Evolutionary conservation across 495 filamentous ascomycete genomes (phyloP).

Genomic region (Terfezia claveryi): DNA sequence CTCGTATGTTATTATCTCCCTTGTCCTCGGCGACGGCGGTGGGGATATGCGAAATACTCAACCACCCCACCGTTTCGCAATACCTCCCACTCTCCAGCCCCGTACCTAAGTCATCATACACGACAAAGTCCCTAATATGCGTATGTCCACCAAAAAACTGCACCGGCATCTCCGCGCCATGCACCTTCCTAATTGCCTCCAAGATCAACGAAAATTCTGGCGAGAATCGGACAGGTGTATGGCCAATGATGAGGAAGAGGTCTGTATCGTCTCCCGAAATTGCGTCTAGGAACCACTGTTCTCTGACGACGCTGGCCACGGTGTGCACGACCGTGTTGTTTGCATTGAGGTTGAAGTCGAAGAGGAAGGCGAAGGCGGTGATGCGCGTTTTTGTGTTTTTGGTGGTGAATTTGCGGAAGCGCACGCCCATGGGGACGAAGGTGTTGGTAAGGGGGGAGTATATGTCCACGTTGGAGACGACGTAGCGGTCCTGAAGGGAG

Average conservation of each 20-base stretch:
- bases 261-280: conserved; percentile 63
- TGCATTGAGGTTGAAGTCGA: conserved; percentile 71
- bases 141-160: conserved; percentile 86
- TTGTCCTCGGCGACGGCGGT: conserved; percentile 22
- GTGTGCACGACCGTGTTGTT: conserved; percentile 66
- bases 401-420: conserved; percentile 73
- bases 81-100: conserved; percentile 82
- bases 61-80: conserved; percentile 93
- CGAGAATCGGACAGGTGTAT: conserved; percentile 54
- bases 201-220: conserved; percentile 57
- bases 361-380: conserved; percentile 78
- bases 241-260: conserved; percentile 68
- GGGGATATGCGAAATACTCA: conserved; percentile 39
- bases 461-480: conserved; percentile 87
- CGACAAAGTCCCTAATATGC: conserved; percentile 67
- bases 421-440: conserved; percentile 51
- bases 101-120: conserved; percentile 59
- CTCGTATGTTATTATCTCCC: conserved; percentile 18
- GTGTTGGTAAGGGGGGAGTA: conserved; percentile 44
- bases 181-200: conserved; percentile 50
- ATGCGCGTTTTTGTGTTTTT: conserved; percentile 67
- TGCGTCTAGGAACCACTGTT: conserved; percentile 74
- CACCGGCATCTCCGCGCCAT: conserved; percentile 54
- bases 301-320: conserved; percentile 55
- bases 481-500: conserved; percentile 28